A percentile compares a stretch with the other conserved stretches of the same genome.
Evolutionary conservation across 192 early-diverging fungal genomes (phyloP).

Genomic region (Podila verticillata): DNA sequence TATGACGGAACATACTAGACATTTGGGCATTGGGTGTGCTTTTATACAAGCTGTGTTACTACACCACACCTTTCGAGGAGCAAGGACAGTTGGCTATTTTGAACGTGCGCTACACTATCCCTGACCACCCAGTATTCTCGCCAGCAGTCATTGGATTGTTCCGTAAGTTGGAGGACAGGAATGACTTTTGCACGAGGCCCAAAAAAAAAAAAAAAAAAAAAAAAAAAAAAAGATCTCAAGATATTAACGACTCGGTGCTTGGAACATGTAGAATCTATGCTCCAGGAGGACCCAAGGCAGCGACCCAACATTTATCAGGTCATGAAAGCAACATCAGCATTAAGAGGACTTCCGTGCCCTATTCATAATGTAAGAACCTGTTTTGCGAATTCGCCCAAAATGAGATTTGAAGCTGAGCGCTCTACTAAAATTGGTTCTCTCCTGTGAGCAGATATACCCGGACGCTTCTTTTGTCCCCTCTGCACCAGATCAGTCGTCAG

Average conservation of each 20-base stretch:
- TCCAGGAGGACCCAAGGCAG: conserved; percentile 78
- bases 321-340: conserved; percentile 67
- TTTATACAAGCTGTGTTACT: conserved; percentile 96
- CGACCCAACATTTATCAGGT: conserved; percentile 87
- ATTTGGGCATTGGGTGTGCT: conserved; percentile 92
- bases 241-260: background rate
- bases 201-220: background rate
- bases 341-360: conserved; percentile 71
- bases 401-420: background rate
- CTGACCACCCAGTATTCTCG: conserved; percentile 75
- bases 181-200: background rate
- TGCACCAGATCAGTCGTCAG: conserved; percentile 23
- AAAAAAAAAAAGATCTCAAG: background rate
- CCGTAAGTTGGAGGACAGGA: conserved; percentile 41
- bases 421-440: conserved; percentile 6
- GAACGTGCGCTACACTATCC: conserved; percentile 86
- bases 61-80: conserved; percentile 95
- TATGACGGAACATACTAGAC: too few species aligned
- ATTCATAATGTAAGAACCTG: conserved; percentile 65
- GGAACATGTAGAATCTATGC: conserved; percentile 62
- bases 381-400: background rate
- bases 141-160: conserved; percentile 65
- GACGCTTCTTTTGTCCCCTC: conserved; percentile 13
- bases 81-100: conserved; percentile 87
- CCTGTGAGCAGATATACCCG: conserved; percentile 42